phyloP scores from a whole-genome alignment of 805 yeast genomes.

The Jamesozyma hellenica region DNA sequence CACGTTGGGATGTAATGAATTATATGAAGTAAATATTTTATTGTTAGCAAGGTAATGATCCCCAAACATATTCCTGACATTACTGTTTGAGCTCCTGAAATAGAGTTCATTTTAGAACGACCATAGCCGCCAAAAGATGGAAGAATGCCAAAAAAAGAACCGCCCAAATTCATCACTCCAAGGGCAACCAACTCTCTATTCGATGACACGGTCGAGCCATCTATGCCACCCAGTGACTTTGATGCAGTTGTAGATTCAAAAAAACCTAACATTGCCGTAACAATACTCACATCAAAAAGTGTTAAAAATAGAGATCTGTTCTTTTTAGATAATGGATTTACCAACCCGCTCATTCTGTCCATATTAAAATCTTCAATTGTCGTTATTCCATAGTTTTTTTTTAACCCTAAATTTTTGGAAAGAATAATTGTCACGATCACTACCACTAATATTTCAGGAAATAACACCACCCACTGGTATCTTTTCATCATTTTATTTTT shows the following conservation, averaged over 20 bases:
- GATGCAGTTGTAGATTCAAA: slow-evolving; percentile 91
- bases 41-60: slow-evolving; percentile 55
- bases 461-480: slow-evolving; percentile 41
- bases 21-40: slow-evolving; percentile 46
- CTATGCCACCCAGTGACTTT: slow-evolving; percentile 69
- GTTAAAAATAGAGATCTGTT: slow-evolving; percentile 41
- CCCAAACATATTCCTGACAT: slow-evolving; percentile 80
- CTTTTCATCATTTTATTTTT: slow-evolving; percentile 31
- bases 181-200: slow-evolving; percentile 87
- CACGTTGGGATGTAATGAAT: slow-evolving; percentile 72
- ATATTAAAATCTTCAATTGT: slow-evolving; percentile 61
- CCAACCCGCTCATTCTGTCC: slow-evolving; percentile 36
- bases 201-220: slow-evolving; percentile 56
- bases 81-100: slow-evolving; percentile 81
- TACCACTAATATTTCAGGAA: slow-evolving; percentile 82
- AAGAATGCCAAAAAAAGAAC: slow-evolving; percentile 52
- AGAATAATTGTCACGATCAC: slow-evolving; percentile 51
- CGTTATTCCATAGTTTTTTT: slow-evolving; percentile 42
- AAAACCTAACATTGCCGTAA: slow-evolving; percentile 79
- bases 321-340: slow-evolving; percentile 46
- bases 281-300: slow-evolving; percentile 57
- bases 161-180: slow-evolving; percentile 62
- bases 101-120: slow-evolving; percentile 76
- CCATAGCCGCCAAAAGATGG: slow-evolving; percentile 97
- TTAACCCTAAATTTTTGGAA: slow-evolving; percentile 40